Base-by-base conservation (phyloP, 805 yeast genomes). In the Wickerhamiella cacticola region DNA sequence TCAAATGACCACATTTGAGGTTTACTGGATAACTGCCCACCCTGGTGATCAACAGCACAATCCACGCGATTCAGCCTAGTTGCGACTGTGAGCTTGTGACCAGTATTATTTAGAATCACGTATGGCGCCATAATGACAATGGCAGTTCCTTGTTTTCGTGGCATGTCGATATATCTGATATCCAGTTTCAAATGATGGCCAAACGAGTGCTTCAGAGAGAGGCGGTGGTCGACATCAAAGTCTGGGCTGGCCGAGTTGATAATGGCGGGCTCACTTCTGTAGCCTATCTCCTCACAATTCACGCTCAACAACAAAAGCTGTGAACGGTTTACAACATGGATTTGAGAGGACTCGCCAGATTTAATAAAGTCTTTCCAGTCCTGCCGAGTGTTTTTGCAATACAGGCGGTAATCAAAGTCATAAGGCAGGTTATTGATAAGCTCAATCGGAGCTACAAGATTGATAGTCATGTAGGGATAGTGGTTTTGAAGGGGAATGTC, bases 1-100 rank as follows among this genome's bases (percentile, higher is more conserved):
- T 76, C 80, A 59, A 85, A 89, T 0, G 98, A 89, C 67, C 92
- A 88, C 83, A 92, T 77, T 50, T 74, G 75, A 0, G 96, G 95
- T 4, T 56, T 38, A 1, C 55, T 36, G 16, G 35, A 22, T 3
- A 29, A 58, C 56, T 38, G 46, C 6, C 16, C 16, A n/a, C 26
- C 35, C 7, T 41, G 31, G 10, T 35, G 29, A 15, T 28, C 33
- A 4, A 43, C 41, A 1, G 25, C 41, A 34, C 83, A 74, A 16
- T 66, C 62, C 39, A 79, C 65, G 13, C 72, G 65, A 58, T 81
- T 83, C 23, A 67, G 56, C 12, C 72, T 69, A 28, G 79, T 80
- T 51, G 71, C 67, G 13, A 87, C 63, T 41, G 68, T 70, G 12
- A 92, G 53, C 53, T 76, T 76, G 51, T 72, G 73, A 1, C 83